Percentiles rank a stretch among this genome's conserved stretches.
phyloP scores from a whole-genome alignment of 805 yeast genomes.

The Metschnikowia chrysomelidarum region DNA sequence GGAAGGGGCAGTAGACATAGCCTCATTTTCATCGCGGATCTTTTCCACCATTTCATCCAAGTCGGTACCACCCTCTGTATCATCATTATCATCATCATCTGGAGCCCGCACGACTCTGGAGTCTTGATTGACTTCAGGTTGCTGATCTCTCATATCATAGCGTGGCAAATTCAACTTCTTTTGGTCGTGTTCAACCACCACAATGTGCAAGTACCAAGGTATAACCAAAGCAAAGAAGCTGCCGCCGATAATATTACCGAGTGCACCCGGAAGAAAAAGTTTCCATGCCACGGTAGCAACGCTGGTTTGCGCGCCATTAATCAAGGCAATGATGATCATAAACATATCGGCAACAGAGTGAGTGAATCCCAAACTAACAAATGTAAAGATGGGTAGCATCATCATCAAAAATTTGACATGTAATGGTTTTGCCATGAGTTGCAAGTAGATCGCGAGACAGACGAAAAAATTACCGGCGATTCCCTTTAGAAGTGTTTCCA shows the following conservation, averaged over 20 bases:
- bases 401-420: slow-evolving; percentile 71
- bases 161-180: slow-evolving; percentile 58
- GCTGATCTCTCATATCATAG: slow-evolving; percentile 75
- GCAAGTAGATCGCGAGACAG: slow-evolving; percentile 71
- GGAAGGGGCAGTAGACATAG: slow-evolving; percentile 1
- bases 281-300: slow-evolving; percentile 73
- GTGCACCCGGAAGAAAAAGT: slow-evolving; percentile 61
- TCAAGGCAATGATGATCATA: slow-evolving; percentile 59
- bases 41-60: slow-evolving; percentile 14
- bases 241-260: slow-evolving; percentile 85
- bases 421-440: slow-evolving; percentile 72
- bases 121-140: slow-evolving; percentile 73
- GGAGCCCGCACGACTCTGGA: slow-evolving; percentile 65
- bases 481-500: slow-evolving; percentile 64
- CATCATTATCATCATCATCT: slow-evolving; percentile 13
- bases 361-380: slow-evolving; percentile 75
- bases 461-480: slow-evolving; percentile 79
- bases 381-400: slow-evolving; percentile 68
- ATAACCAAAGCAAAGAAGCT: slow-evolving; percentile 57
- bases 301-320: slow-evolving; percentile 62
- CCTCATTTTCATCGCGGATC: slow-evolving; percentile 2
- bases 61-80: slow-evolving; percentile 5
- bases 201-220: slow-evolving; percentile 73
- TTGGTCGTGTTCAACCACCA: slow-evolving; percentile 71
- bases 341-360: slow-evolving; percentile 86